These are phyloP conservation scores for Acacia concinna DNA, from an alignment of 331 rosid genomes.

Conservation along the genomic window DNA sequence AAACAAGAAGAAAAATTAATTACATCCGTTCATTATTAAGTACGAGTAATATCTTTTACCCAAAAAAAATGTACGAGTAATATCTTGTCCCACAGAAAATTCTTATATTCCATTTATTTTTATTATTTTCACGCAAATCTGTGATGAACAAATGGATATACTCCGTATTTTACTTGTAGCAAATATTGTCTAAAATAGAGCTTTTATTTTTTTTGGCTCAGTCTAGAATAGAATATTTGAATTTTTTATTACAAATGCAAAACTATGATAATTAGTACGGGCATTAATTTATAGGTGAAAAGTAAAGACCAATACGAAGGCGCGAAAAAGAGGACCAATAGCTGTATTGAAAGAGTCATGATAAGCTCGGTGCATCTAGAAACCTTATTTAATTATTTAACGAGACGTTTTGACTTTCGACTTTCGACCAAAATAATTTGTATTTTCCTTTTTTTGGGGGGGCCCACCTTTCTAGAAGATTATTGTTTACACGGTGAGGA, in stretches of 20 bases:
- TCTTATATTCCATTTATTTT: too few species aligned
- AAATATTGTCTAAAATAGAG: neutral
- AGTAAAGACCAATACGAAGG: too few species aligned
- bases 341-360: neutral
- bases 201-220: too few species aligned
- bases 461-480: neutral
- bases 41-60: too few species aligned
- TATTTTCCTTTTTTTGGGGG: neutral
- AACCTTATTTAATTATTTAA: neutral
- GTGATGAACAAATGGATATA: neutral
- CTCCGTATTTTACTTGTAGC: neutral
- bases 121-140: neutral
- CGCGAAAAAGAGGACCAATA: too few species aligned
- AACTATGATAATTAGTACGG: neutral
- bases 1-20: too few species aligned
- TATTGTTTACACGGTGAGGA: neutral
- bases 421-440: neutral
- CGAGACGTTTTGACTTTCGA: neutral
- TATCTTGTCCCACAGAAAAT: neutral
- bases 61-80: too few species aligned
- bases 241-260: too few species aligned
- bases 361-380: neutral
- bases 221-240: too few species aligned
- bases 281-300: neutral
- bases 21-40: too few species aligned